phyloP scores from a whole-genome alignment of 208 protist genomes.

The Borovskyia barvae region DNA sequence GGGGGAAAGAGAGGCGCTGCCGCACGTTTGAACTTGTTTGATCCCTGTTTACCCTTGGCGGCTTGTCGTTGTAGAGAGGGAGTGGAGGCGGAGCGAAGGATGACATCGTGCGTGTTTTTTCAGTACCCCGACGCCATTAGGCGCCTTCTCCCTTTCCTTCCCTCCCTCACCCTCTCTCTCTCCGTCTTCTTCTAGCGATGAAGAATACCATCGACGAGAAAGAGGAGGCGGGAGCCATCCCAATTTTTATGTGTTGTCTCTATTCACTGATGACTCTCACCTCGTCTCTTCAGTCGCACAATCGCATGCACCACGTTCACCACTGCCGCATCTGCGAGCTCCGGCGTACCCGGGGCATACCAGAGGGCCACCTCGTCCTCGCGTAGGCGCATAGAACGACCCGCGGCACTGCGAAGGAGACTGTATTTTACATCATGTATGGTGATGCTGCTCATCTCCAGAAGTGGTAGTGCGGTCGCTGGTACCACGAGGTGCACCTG shows the following conservation, averaged over 20 bases:
- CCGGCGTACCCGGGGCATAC: slow-evolving; percentile 33
- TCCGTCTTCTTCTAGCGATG: no score
- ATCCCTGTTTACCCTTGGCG: no score
- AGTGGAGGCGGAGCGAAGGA: no score
- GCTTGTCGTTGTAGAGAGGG: no score
- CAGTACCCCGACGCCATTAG: no score
- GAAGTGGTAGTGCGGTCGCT: not conserved
- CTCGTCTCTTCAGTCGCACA: slow-evolving; percentile 14
- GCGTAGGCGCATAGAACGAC: slow-evolving; percentile 37
- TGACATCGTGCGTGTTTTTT: no score
- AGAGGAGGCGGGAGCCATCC: no score
- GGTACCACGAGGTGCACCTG: slow-evolving; percentile 36
- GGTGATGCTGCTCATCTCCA: slow-evolving; percentile 10
- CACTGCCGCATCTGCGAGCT: slow-evolving; percentile 22
- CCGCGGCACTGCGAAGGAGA: slow-evolving; percentile 45
- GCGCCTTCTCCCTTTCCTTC: no score
- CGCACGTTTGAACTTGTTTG: no score
- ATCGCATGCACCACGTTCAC: slow-evolving; percentile 34
- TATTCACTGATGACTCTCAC: not conserved
- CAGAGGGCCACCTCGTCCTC: slow-evolving; percentile 21
- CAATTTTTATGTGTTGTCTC: no score
- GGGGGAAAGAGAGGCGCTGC: slow-evolving; percentile 3
- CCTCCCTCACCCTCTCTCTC: not conserved
- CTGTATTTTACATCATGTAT: slow-evolving; percentile 45
- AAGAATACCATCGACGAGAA: no score